These are phyloP conservation scores for Ascochyta fabae DNA, from an alignment of 2,329 filamentous ascomycete genomes.

Conservation along the genomic window DNA sequence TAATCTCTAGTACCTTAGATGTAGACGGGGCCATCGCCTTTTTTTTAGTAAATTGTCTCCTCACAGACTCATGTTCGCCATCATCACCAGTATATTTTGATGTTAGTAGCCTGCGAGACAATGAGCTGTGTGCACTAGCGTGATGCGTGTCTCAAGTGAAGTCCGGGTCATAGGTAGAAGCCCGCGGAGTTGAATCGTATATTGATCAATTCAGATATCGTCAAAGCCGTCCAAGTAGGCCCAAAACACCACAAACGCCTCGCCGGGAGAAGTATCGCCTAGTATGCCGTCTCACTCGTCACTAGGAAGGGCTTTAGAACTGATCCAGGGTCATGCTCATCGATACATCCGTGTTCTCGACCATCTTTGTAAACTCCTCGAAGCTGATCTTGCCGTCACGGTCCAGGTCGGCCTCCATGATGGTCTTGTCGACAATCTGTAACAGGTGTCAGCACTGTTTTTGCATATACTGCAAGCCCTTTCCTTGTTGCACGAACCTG, in stretches of 20 bases:
- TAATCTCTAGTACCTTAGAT: too few species aligned
- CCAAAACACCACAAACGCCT: conserved; percentile 44
- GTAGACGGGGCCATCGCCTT: too few species aligned
- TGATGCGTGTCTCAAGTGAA: neutral
- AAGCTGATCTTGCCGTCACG: conserved; percentile 98
- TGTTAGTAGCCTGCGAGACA: neutral
- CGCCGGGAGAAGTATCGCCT: conserved; percentile 33
- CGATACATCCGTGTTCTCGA: conserved; percentile 83
- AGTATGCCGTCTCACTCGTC: conserved; percentile 18
- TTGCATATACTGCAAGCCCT: neutral
- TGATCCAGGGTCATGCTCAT: conserved; percentile 72
- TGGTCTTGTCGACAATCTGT: conserved; percentile 99
- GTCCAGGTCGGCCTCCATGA: conserved; percentile 98
- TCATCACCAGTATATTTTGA: neutral
- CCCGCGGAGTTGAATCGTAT: conserved; percentile 18
- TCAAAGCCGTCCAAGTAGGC: conserved; percentile 25
- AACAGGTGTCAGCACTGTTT: conserved; percentile 16
- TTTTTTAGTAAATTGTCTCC: too few species aligned
- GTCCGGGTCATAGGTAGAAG: neutral
- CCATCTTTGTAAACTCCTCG: conserved; percentile 98
- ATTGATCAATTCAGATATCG: conserved; percentile 39
- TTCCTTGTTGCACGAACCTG: conserved; percentile 58
- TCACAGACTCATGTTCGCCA: too few species aligned
- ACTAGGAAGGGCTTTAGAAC: conserved; percentile 39
- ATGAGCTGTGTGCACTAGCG: neutral